These are phyloP conservation scores for Byssoonygena ceratinophila DNA, from an alignment of 2,329 filamentous ascomycete genomes.

Conservation along the genomic window DNA sequence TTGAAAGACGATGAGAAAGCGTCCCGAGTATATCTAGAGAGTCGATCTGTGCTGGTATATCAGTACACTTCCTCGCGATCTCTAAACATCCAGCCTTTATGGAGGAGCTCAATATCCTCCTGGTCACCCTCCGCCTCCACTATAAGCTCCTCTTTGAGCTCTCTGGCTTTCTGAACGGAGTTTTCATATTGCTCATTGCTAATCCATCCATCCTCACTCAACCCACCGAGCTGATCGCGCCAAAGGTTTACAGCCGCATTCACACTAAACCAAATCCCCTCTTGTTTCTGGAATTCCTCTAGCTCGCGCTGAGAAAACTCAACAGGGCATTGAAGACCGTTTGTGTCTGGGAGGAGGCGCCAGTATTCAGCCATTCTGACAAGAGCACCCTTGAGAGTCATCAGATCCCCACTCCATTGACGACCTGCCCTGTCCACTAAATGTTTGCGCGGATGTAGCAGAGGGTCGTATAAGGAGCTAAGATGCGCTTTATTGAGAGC, in stretches of 20 bases:
- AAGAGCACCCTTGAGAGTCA: constrained; percentile 11
- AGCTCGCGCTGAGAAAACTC: constrained; percentile 10
- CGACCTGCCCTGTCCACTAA: constrained; percentile 12
- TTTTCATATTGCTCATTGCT: constrained; percentile 13
- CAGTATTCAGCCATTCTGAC: constrained; percentile 14
- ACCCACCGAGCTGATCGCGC: constrained; percentile 12
- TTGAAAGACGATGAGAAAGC: no score
- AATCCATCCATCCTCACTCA: constrained; percentile 17
- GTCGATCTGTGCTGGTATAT: no score
- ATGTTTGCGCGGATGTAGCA: constrained; percentile 11
- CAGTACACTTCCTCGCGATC: constrained; percentile 16
- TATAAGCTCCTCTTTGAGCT: constrained; percentile 10
- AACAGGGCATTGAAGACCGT: constrained; percentile 12
- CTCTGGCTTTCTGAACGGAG: constrained; percentile 9
- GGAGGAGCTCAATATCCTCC: constrained; percentile 13
- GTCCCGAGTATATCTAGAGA: no score
- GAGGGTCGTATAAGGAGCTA: constrained; percentile 9
- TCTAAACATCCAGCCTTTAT: constrained; percentile 12
- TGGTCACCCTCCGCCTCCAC: constrained; percentile 10
- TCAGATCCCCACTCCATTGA: constrained; percentile 12
- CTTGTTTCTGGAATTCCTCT: constrained; percentile 10
- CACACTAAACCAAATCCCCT: constrained; percentile 14
- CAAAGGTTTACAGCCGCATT: constrained; percentile 13
- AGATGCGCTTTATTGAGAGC: constrained; percentile 13
- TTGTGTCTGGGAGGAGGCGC: constrained; percentile 10